These are phyloP conservation scores for Daldinia vernicosa DNA, from an alignment of 495 filamentous ascomycete species.

Conservation along the genomic window DNA sequence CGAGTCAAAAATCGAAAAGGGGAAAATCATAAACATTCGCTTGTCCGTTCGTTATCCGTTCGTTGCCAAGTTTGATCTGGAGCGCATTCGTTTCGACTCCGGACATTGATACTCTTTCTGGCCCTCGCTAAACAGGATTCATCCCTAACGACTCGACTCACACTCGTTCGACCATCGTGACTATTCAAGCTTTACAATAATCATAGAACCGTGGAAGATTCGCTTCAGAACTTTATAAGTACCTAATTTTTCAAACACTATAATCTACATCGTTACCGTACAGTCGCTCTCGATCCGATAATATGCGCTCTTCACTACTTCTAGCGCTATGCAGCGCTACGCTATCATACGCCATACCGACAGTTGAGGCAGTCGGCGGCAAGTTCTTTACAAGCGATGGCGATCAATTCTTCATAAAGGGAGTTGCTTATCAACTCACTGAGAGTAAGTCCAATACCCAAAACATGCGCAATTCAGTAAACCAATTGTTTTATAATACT, in stretches of 20 bases:
- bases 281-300: slow-evolving; percentile 25
- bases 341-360: slow-evolving; percentile 54
- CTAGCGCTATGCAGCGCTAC: slow-evolving; percentile 48
- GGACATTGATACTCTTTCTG: slow-evolving; percentile 15
- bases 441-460: slow-evolving; percentile 36
- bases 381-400: slow-evolving; percentile 86
- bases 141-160: slow-evolving; percentile 19
- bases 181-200: slow-evolving; percentile 8
- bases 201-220: slow-evolving; percentile 4
- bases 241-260: not conserved
- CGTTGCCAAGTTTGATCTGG: slow-evolving; percentile 16
- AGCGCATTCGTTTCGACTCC: slow-evolving; percentile 35
- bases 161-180: slow-evolving; percentile 27
- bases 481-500: slow-evolving; percentile 2
- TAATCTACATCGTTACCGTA: slow-evolving; percentile 1
- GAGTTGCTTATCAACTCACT: slow-evolving; percentile 73
- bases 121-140: slow-evolving; percentile 20
- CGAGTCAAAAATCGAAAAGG: slow-evolving; percentile 21
- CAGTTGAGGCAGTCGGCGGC: slow-evolving; percentile 75
- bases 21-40: slow-evolving; percentile 30
- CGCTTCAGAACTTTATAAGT: not conserved
- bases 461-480: not conserved
- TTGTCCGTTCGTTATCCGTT: slow-evolving; percentile 36
- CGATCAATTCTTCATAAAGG: slow-evolving; percentile 85
- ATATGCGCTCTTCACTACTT: slow-evolving; percentile 50